Evolutionary conservation across 371 early-diverging fungal species (phyloP).

Genomic region (Umbelopsis sp.): DNA sequence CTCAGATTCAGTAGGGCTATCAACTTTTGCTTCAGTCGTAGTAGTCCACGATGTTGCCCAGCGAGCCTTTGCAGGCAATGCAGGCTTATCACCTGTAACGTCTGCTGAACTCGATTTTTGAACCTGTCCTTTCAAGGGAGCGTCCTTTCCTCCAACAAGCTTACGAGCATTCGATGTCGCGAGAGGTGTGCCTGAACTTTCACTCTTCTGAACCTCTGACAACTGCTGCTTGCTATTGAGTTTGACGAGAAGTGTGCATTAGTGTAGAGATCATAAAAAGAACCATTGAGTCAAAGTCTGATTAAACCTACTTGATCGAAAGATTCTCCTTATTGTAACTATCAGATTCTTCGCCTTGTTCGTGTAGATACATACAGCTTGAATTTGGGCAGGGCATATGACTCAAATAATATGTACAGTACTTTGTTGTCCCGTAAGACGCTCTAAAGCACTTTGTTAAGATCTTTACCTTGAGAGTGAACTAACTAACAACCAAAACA

Average conservation of each 20-base stretch:
- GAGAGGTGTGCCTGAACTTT: neutral
- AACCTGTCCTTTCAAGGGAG: neutral
- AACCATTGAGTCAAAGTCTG: too few relatives aligned
- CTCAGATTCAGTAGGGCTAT: neutral
- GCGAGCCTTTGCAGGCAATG: conserved; percentile 9
- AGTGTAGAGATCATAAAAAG: neutral
- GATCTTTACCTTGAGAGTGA: neutral
- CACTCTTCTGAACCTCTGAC: neutral
- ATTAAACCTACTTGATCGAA: conserved; percentile 55
- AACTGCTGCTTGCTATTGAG: neutral
- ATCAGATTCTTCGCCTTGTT: conserved; percentile 91
- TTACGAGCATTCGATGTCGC: neutral
- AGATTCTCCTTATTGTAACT: conserved; percentile 68
- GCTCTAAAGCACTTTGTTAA: conserved; percentile 31
- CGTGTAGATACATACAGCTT: conserved; percentile 93
- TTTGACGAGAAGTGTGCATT: neutral
- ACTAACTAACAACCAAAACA: neutral
- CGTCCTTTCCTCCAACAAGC: conserved; percentile 7
- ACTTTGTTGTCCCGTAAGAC: conserved; percentile 96
- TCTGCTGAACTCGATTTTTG: neutral
- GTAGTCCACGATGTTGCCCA: conserved; percentile 4
- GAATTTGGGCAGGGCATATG: conserved; percentile 91
- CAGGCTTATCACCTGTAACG: neutral
- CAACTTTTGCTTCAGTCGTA: neutral
- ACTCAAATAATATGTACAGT: conserved; percentile 93